phyloP scores from a whole-genome alignment of 1,139 yeast species.

The Yamadazyma songkhlaensis region DNA sequence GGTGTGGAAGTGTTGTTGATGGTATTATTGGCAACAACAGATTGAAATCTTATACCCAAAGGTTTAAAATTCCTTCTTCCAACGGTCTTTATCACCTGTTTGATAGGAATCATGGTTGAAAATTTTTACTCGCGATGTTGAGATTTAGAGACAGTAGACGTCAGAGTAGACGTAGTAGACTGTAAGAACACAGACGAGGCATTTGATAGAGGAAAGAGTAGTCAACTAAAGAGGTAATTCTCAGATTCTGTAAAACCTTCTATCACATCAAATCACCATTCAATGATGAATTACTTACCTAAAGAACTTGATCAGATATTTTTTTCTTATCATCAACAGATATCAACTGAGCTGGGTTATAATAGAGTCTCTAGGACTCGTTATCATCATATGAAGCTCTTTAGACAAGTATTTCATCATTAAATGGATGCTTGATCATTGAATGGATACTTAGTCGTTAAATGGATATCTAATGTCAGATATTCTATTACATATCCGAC shows the following conservation, averaged over 20 bases:
- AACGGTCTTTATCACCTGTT: slow-evolving; percentile 1
- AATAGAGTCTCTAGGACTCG: slow-evolving; percentile 44
- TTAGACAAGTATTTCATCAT: slow-evolving; percentile 7
- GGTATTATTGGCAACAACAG: not conserved
- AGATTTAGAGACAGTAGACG: no score
- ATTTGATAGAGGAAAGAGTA: no score
- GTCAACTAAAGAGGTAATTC: no score
- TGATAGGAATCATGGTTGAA: slow-evolving; percentile 3
- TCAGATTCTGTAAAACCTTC: no score
- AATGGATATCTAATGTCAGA: no score
- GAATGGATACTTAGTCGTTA: no score
- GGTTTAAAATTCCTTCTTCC: not conserved
- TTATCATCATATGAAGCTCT: slow-evolving; percentile 33
- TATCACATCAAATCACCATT: no score
- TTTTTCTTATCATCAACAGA: slow-evolving; percentile 48
- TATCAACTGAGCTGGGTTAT: slow-evolving; percentile 56
- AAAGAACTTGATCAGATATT: slow-evolving; percentile 31
- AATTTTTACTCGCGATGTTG: slow-evolving; percentile 5
- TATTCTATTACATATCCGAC: no score
- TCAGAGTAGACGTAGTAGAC: no score
- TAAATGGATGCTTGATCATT: no score
- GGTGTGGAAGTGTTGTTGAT: not conserved
- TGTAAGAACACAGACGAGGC: no score
- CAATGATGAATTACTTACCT: slow-evolving; percentile 12
- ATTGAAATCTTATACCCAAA: not conserved